These are phyloP conservation scores for Cyphellophora europaea DNA, from an alignment of 2,329 filamentous ascomycete genomes.

Conservation along the genomic window DNA sequence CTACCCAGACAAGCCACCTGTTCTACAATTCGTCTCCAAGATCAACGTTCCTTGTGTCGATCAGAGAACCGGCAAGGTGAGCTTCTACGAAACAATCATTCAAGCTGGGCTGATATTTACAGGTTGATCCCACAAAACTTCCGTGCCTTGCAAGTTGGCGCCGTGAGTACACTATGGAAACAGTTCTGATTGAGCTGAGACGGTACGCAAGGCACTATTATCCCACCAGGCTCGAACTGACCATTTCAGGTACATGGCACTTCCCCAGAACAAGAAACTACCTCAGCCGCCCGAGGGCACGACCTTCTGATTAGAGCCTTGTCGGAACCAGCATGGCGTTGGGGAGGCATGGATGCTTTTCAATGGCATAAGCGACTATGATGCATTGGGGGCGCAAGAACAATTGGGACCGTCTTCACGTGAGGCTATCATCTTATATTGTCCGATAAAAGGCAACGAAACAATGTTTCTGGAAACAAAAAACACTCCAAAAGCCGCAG, in stretches of 20 bases:
- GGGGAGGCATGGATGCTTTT: constrained; percentile 7
- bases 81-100: constrained; percentile 11
- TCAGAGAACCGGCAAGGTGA: constrained; percentile 62
- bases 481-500: too few species aligned
- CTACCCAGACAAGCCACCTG: constrained; percentile 83
- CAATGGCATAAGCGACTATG: constrained; percentile 10
- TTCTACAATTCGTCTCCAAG: constrained; percentile 85
- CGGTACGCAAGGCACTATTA: constrained; percentile 41
- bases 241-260: constrained; percentile 75
- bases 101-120: constrained; percentile 1
- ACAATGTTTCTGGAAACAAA: too few species aligned
- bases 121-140: constrained; percentile 76
- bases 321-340: constrained; percentile 5
- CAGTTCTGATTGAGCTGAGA: constrained; percentile 75
- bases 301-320: constrained; percentile 31
- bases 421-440: constrained; percentile 6
- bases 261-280: constrained; percentile 85
- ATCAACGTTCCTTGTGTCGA: constrained; percentile 97
- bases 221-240: constrained; percentile 9
- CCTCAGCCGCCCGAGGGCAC: constrained; percentile 86
- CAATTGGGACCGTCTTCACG: constrained; percentile 1
- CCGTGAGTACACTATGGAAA: constrained; percentile 91
- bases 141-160: constrained; percentile 86
- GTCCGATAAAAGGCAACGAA: too few species aligned
- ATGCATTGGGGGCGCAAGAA: constrained; percentile 8